Conservation (phyloP, 192 early-diverging fungal species). For the Podila horticola region DNA sequence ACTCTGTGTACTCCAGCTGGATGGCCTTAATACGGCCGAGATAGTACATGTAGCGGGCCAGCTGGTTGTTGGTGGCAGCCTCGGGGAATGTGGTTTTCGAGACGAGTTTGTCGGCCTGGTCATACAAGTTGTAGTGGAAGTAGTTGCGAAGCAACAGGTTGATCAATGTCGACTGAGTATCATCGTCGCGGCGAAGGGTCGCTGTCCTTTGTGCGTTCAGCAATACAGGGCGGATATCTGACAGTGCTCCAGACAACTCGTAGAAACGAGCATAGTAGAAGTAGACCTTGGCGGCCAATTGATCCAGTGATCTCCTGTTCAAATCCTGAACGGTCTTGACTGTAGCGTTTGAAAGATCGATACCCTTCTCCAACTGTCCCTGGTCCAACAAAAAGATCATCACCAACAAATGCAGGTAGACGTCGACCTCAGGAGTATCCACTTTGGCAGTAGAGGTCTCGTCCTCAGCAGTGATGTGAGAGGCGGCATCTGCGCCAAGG, state of each 20-base stretch:
- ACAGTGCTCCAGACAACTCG: slow-evolving; percentile 75
- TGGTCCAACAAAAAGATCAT: slow-evolving; percentile 87
- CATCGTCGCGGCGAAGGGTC: slow-evolving; percentile 90
- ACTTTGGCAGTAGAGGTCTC: slow-evolving; percentile 32
- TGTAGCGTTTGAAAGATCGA: slow-evolving; percentile 70
- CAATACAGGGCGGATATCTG: slow-evolving; percentile 81
- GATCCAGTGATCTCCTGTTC: slow-evolving; percentile 93
- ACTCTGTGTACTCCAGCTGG: slow-evolving; percentile 95
- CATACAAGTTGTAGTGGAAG: slow-evolving; percentile 94
- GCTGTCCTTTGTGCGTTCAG: slow-evolving; percentile 91
- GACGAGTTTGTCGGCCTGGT: slow-evolving; percentile 97
- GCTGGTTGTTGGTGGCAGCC: slow-evolving; percentile 90
- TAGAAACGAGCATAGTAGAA: slow-evolving; percentile 96
- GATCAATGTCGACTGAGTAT: slow-evolving; percentile 83
- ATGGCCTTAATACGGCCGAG: slow-evolving; percentile 97
- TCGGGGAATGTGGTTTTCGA: slow-evolving; percentile 93
- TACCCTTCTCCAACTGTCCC: slow-evolving; percentile 76
- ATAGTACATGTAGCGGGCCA: slow-evolving; percentile 96
- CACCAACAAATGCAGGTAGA: slow-evolving; percentile 85
- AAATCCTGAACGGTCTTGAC: slow-evolving; percentile 69
- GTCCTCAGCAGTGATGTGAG: slow-evolving; percentile 59
- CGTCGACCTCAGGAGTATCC: slow-evolving; percentile 79
- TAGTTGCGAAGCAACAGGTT: slow-evolving; percentile 94
- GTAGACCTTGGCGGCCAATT: slow-evolving; percentile 87
- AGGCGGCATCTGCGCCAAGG: slow-evolving; percentile 55